Evolutionary conservation across 2,329 filamentous ascomycete genomes (phyloP), one percentile per base, ranked within the genome.

Genomic region (Dothideomycetes sp.): DNA sequence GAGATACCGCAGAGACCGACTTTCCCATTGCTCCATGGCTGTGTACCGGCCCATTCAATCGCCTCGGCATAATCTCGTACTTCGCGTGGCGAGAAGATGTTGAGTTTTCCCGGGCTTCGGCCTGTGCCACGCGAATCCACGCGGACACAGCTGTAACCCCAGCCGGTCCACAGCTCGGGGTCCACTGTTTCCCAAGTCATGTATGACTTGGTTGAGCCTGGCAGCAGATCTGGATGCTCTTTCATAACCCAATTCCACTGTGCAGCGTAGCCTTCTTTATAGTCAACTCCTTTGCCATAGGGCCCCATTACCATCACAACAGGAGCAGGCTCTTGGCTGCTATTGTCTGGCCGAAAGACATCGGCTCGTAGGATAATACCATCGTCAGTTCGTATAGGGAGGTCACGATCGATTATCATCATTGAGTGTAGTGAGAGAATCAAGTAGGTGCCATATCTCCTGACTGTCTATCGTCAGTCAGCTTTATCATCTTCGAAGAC

Each of bases 21-120:
- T 15, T 39, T 42, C 7, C 40, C 45, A 61, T 27, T 36, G 5
- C 38, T 41, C 42, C 42, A 44, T 16, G 34, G 31, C 24, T 44
- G 42, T 9, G 34, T 32, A 15, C 38, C 42, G 27, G 38, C 30
- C 42, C 42, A 44, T 31, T 44, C 42, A 12, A 44, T 35, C 14
- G 41, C 38, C 11, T 44, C 42, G 16, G 41, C 31, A 22, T 41
- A 44, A 3, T 38, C 42, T 12, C 34, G 31, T 24, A 16, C 70
- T 0, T 69, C 73, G 10, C 62, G 64, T 5, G 59, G 52, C 3
- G 65, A 70, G 66, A 73, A 72, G 9, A 66, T 71, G 44, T 73
- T 66, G 1, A 73, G 54, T 29, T 66, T 54, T 0, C 70, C 70
- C 5, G 68, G 64, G 2, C 65, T 70, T 42, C 72, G 68, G 0